These are phyloP conservation scores for Diplogelasinospora grovesii DNA, from an alignment of 495 filamentous ascomycete genomes.

Conservation along the genomic window DNA sequence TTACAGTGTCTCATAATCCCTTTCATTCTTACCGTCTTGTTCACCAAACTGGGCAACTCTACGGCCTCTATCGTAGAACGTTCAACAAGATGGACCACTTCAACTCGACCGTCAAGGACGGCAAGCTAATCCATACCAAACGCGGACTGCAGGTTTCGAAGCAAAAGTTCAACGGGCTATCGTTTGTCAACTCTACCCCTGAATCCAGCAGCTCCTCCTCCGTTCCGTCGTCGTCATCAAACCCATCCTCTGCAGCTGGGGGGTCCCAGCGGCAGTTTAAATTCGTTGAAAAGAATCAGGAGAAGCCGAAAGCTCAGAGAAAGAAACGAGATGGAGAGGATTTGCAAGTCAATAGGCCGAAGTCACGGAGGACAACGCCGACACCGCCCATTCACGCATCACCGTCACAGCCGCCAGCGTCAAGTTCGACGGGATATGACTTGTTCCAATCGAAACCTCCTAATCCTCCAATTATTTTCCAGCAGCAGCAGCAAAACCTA, in stretches of 20 bases:
- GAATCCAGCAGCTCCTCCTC: slow-evolving; percentile 2
- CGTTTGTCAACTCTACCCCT: slow-evolving; percentile 25
- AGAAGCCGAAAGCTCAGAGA: not conserved
- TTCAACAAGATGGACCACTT: slow-evolving; percentile 23
- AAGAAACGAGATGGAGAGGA: slow-evolving; percentile 1
- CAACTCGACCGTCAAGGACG: slow-evolving; percentile 24
- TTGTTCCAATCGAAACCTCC: too few relatives aligned
- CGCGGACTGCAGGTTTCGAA: slow-evolving; percentile 25
- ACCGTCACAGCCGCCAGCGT: slow-evolving; percentile 3
- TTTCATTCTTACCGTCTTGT: not conserved
- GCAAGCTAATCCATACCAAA: slow-evolving; percentile 22
- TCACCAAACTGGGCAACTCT: not conserved
- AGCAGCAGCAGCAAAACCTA: slow-evolving; percentile 1
- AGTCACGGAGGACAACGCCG: slow-evolving; percentile 5
- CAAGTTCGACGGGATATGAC: too few relatives aligned
- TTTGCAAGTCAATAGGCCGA: slow-evolving; percentile 5
- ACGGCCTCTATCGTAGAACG: not conserved
- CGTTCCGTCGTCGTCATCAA: not conserved
- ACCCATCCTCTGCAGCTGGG: not conserved
- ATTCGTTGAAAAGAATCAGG: slow-evolving; percentile 13
- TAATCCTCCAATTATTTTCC: not conserved
- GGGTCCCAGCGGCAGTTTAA: slow-evolving; percentile 11
- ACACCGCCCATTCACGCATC: too few relatives aligned
- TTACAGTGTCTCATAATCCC: too few relatives aligned
- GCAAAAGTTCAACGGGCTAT: slow-evolving; percentile 25